A percentile compares a stretch with the other conserved stretches of the same genome.
phyloP scores from a whole-genome alignment of 352 stramenopile species.

The Pythium guiyangense region DNA sequence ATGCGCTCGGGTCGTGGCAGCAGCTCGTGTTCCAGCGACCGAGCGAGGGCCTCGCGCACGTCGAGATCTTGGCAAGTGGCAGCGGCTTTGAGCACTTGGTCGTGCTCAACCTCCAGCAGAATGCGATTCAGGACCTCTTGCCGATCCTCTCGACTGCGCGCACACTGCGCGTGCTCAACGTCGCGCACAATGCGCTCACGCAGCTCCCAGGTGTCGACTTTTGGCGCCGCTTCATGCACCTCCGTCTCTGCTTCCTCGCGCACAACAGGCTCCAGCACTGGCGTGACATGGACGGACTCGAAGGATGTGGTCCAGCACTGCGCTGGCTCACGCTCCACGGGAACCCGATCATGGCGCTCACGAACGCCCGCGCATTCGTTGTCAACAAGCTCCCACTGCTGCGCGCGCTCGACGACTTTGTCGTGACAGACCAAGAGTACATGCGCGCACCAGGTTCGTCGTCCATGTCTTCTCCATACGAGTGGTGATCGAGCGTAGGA shows the following conservation, averaged over 20 bases:
- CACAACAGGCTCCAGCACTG: slow-evolving; percentile 50
- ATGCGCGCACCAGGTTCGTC: slow-evolving; percentile 38
- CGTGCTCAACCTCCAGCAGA: slow-evolving; percentile 59
- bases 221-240: slow-evolving; percentile 40
- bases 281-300: slow-evolving; percentile 41
- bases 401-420: slow-evolving; percentile 53
- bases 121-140: slow-evolving; percentile 47
- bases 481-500: too few relatives aligned
- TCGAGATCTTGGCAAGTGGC: slow-evolving; percentile 26
- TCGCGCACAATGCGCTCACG: slow-evolving; percentile 45
- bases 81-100: slow-evolving; percentile 48
- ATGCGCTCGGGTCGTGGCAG: slow-evolving; percentile 31
- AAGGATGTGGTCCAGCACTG: slow-evolving; percentile 29
- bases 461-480: background rate
- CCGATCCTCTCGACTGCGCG: slow-evolving; percentile 32
- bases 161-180: slow-evolving; percentile 58
- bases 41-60: slow-evolving; percentile 24
- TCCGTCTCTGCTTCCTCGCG: slow-evolving; percentile 58
- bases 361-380: slow-evolving; percentile 55
- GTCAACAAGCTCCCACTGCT: slow-evolving; percentile 64
- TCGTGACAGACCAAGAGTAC: slow-evolving; percentile 60
- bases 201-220: slow-evolving; percentile 39
- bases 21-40: slow-evolving; percentile 52
- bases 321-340: slow-evolving; percentile 54
- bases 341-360: slow-evolving; percentile 56